Evolutionary conservation across 2,329 filamentous ascomycete species (phyloP).

Genomic region (Lasiodiplodia theobromae): DNA sequence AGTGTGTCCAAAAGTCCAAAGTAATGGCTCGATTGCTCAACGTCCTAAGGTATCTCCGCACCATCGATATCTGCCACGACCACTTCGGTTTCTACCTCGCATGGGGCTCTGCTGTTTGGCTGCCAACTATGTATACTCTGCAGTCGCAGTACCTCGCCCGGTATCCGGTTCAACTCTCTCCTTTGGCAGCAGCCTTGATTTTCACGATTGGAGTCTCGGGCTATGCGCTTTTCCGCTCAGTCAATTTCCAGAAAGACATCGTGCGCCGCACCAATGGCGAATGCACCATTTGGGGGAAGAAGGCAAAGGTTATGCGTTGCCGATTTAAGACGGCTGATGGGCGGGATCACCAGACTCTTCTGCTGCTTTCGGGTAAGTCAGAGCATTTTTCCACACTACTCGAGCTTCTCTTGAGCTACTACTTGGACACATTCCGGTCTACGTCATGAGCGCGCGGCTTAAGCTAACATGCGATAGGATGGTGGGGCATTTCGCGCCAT

Average conservation of each 20-base stretch:
- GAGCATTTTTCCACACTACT: not conserved
- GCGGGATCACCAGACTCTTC: slow-evolving; percentile 40
- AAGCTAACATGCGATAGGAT: slow-evolving; percentile 35
- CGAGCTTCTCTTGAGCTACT: not conserved
- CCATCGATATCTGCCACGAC: slow-evolving; percentile 53
- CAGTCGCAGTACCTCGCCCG: slow-evolving; percentile 57
- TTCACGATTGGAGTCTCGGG: slow-evolving; percentile 46
- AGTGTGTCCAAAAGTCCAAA: not conserved
- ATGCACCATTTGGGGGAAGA: slow-evolving; percentile 54
- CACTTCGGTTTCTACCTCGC: slow-evolving; percentile 51
- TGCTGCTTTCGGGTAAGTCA: slow-evolving; percentile 45
- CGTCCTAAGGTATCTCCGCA: slow-evolving; percentile 49
- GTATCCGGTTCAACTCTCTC: slow-evolving; percentile 47
- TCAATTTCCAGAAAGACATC: slow-evolving; percentile 56
- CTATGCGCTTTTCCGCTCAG: slow-evolving; percentile 54
- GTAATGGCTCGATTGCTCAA: not conserved
- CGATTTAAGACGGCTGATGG: slow-evolving; percentile 54
- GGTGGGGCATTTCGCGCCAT: slow-evolving; percentile 53
- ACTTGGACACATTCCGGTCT: not conserved
- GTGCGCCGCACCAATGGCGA: slow-evolving; percentile 50
- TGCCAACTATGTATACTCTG: slow-evolving; percentile 57
- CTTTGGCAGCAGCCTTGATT: slow-evolving; percentile 37
- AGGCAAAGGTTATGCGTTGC: slow-evolving; percentile 49
- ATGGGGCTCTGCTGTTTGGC: slow-evolving; percentile 49
- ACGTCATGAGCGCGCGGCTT: not conserved